A percentile compares a stretch with the other conserved stretches of the same genome.
Conservation (phyloP, 768 basidiomycete species). For the Tubosaeta sp. region DNA sequence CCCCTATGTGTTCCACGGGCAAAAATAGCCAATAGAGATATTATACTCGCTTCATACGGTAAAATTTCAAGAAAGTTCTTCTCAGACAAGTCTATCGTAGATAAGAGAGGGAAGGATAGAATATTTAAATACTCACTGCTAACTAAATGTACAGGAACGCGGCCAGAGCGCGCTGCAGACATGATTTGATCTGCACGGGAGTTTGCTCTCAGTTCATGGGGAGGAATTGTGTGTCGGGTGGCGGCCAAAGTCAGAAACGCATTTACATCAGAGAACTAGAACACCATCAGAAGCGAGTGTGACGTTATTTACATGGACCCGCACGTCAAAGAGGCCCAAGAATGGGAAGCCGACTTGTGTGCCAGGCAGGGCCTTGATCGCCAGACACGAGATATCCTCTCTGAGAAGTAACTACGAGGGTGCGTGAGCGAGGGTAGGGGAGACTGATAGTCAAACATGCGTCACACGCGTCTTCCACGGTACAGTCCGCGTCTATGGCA, state of each 20-base stretch:
- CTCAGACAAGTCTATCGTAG: constrained; percentile 65
- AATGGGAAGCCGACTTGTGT: constrained; percentile 27
- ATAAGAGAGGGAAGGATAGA: not conserved
- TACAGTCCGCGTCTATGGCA: constrained; percentile 61
- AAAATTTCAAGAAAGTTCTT: constrained; percentile 74
- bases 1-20: constrained; percentile 71
- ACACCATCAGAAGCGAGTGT: constrained; percentile 2
- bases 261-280: constrained; percentile 79
- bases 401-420: constrained; percentile 51
- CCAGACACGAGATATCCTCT: constrained; percentile 62
- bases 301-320: constrained; percentile 18
- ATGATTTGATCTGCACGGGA: constrained; percentile 65
- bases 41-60: constrained; percentile 56
- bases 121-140: constrained; percentile 53
- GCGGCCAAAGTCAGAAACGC: constrained; percentile 84
- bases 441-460: constrained; percentile 35
- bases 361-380: constrained; percentile 40
- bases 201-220: constrained; percentile 57
- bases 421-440: not conserved
- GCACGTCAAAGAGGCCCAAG: constrained; percentile 72
- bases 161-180: constrained; percentile 67
- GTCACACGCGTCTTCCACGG: constrained; percentile 81
- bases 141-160: constrained; percentile 70
- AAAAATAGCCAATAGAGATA: constrained; percentile 62
- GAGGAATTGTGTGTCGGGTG: constrained; percentile 62